Evolutionary conservation across 176 grass and related monocot species (phyloP).

Genomic region (Triticum aestivum): DNA sequence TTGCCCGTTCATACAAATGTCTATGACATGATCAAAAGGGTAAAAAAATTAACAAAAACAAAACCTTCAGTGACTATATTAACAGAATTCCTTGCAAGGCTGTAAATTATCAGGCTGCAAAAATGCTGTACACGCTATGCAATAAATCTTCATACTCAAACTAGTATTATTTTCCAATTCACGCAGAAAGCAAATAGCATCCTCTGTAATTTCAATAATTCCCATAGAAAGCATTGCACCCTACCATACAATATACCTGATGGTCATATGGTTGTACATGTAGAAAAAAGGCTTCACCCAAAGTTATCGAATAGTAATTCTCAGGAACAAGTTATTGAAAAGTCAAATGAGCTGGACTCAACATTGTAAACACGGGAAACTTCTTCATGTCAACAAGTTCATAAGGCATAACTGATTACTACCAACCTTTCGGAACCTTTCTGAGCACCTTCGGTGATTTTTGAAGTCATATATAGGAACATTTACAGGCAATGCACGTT

Average conservation of each 20-base stretch:
- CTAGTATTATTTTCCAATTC: not conserved
- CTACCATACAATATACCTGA: not conserved
- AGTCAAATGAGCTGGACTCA: not conserved
- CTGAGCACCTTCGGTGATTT: constrained; percentile 75
- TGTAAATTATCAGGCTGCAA: not conserved
- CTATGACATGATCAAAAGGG: not conserved
- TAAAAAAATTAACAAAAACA: not conserved
- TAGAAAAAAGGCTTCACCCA: not conserved
- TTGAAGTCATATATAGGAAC: constrained; percentile 99
- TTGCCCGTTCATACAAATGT: not conserved
- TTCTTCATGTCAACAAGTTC: not conserved
- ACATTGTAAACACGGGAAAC: constrained; percentile 26
- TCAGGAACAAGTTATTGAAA: constrained; percentile 7
- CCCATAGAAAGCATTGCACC: not conserved
- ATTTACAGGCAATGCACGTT: constrained; percentile 78
- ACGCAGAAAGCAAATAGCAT: not conserved
- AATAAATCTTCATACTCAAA: not conserved
- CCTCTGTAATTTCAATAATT: not conserved
- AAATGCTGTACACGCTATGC: not conserved
- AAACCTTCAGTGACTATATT: not conserved
- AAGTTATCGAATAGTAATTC: constrained; percentile 15
- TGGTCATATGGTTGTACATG: not conserved
- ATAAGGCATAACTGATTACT: constrained; percentile 23
- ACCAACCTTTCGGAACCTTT: constrained; percentile 84
- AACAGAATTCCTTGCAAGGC: constrained; percentile 7